Evolutionary conservation across 495 filamentous ascomycete genomes (phyloP).

Genomic region (Aspergillus leporis): DNA sequence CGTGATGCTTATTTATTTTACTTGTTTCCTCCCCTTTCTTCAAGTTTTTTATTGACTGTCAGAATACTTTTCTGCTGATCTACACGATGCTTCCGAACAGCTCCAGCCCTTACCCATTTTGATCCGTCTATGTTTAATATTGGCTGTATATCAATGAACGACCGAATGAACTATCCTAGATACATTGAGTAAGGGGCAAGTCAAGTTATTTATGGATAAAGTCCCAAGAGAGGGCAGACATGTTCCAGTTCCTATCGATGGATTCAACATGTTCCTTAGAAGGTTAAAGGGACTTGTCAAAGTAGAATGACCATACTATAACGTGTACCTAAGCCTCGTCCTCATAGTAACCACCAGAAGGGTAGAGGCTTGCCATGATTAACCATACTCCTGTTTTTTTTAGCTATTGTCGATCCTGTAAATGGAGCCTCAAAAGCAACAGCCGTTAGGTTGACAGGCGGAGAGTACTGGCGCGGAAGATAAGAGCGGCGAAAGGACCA

Average conservation of each 20-base stretch:
- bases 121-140: not conserved
- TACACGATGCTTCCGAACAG: no score
- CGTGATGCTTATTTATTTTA: no score
- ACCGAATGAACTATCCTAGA: not conserved
- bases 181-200: not conserved
- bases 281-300: not conserved
- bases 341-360: not conserved
- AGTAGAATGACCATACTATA: not conserved
- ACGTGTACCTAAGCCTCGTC: not conserved
- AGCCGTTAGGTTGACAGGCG: not conserved
- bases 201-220: not conserved
- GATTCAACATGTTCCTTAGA: not conserved
- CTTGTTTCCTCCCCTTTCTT: no score
- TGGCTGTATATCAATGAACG: not conserved
- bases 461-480: not conserved
- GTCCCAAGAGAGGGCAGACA: not conserved
- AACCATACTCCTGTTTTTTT: not conserved
- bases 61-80: no score
- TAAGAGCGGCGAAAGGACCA: constrained; percentile 5
- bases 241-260: not conserved
- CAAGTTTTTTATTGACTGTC: no score
- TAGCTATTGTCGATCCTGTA: not conserved
- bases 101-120: not conserved
- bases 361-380: not conserved
- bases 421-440: not conserved